Percentiles rank a stretch among this genome's conserved stretches.
These are phyloP conservation scores for Cercospora beticola DNA, from an alignment of 2,329 filamentous ascomycete species.

Conservation along the genomic window DNA sequence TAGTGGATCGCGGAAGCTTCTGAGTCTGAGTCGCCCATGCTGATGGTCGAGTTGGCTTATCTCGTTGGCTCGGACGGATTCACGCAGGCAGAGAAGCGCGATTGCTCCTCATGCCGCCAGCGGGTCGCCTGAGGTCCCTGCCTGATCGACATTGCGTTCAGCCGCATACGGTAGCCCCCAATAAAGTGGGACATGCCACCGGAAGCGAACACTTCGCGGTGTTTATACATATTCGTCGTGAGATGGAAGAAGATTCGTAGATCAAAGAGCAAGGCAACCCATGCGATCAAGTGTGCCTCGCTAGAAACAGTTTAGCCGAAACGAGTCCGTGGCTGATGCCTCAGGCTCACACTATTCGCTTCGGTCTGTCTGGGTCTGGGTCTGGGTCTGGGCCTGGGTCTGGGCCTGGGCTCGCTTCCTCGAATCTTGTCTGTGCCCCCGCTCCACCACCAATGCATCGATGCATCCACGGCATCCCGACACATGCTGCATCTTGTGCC, in stretches of 20 bases:
- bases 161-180: neutral
- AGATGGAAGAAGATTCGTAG: neutral
- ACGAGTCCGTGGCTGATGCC: neutral
- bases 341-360: neutral
- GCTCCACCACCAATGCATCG: neutral
- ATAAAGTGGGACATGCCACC: neutral
- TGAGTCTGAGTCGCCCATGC: neutral
- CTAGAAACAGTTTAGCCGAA: neutral
- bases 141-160: neutral
- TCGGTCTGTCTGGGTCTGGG: neutral
- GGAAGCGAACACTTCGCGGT: neutral
- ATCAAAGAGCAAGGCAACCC: neutral
- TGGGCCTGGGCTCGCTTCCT: neutral
- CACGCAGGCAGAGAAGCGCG: neutral
- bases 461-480: neutral
- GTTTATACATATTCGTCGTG: neutral
- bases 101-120: neutral
- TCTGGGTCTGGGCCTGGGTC: too few species aligned
- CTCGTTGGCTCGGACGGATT: neutral
- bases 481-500: neutral
- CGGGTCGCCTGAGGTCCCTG: neutral
- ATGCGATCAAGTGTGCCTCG: neutral
- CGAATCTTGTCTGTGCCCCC: neutral
- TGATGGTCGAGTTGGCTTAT: neutral
- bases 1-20: conserved; percentile 2